These are phyloP conservation scores for Trametes pubescens DNA, from an alignment of 1,284 basidiomycete genomes.

Conservation along the genomic window DNA sequence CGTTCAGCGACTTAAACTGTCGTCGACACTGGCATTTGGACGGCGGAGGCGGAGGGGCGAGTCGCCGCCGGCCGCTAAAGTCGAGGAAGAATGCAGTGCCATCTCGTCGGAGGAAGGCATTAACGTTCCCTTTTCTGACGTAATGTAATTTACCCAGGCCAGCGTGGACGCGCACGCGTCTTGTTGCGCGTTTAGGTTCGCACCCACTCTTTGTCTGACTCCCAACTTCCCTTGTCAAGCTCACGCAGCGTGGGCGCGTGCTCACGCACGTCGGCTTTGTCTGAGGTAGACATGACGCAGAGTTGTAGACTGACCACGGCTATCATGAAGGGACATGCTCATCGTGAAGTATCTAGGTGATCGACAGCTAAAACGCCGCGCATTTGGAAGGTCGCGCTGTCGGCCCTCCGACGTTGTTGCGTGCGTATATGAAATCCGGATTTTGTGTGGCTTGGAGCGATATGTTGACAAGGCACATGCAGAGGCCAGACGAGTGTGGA, in stretches of 20 bases:
- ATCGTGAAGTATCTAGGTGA: constrained; percentile 21
- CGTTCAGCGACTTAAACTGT: neutral
- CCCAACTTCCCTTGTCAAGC: constrained; percentile 22
- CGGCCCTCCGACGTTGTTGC: constrained; percentile 9
- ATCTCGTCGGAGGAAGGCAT: constrained; percentile 4
- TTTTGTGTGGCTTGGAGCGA: neutral
- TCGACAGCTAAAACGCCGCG: constrained; percentile 20
- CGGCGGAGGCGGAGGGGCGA: neutral
- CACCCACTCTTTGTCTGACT: constrained; percentile 23
- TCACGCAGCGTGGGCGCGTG: constrained; percentile 21
- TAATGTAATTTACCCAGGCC: constrained; percentile 23
- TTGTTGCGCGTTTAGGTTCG: constrained; percentile 15
- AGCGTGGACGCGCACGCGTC: constrained; percentile 15
- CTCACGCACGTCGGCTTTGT: constrained; percentile 18
- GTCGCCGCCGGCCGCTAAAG: constrained; percentile 1
- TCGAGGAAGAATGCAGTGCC: constrained; percentile 20
- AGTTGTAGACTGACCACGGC: constrained; percentile 20
- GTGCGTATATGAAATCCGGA: constrained; percentile 21
- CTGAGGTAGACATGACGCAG: constrained; percentile 10
- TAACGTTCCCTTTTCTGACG: constrained; percentile 30
- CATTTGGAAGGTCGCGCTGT: constrained; percentile 2
- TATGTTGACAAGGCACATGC: constrained; percentile 14
- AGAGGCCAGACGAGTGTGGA: neutral
- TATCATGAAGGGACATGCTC: constrained; percentile 16
- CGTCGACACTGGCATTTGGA: neutral